Evolutionary conservation across 345 rosid genomes (phyloP).

Genomic region (Mallotus nudiflorus): DNA sequence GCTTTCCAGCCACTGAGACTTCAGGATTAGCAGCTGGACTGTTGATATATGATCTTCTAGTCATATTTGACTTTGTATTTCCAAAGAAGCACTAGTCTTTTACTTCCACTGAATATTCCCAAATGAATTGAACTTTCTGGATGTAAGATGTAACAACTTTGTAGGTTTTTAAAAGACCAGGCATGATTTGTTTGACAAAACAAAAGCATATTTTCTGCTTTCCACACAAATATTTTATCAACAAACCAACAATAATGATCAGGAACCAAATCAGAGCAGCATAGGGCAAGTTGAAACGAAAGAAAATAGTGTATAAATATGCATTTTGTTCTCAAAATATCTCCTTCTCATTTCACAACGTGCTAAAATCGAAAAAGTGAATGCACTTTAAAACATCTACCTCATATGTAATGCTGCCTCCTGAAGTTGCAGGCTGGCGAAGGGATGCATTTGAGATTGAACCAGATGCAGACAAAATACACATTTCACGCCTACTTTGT

Average conservation of each 20-base stretch:
- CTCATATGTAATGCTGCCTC: conserved; percentile 79
- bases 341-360: too few relatives aligned
- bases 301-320: neutral
- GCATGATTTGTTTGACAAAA: neutral
- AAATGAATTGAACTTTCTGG: neutral
- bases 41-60: neutral
- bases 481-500: conserved; percentile 77
- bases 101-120: neutral
- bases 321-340: neutral
- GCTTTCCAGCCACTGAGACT: neutral
- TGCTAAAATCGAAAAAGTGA: neutral
- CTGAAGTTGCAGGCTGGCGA: conserved; percentile 77
- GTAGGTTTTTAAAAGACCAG: neutral
- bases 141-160: neutral
- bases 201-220: neutral
- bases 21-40: neutral
- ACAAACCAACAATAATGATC: neutral
- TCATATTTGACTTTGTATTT: neutral
- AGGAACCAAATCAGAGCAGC: neutral
- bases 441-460: conserved; percentile 74
- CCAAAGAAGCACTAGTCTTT: neutral
- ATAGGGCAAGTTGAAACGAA: too few relatives aligned
- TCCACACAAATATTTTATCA: conserved; percentile 1
- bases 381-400: conserved; percentile 36
- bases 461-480: conserved; percentile 89